A percentile compares a stretch with the other conserved stretches of the same genome.
These are phyloP conservation scores for Boletus insuetus DNA, from an alignment of 768 basidiomycete species.

Conservation along the genomic window DNA sequence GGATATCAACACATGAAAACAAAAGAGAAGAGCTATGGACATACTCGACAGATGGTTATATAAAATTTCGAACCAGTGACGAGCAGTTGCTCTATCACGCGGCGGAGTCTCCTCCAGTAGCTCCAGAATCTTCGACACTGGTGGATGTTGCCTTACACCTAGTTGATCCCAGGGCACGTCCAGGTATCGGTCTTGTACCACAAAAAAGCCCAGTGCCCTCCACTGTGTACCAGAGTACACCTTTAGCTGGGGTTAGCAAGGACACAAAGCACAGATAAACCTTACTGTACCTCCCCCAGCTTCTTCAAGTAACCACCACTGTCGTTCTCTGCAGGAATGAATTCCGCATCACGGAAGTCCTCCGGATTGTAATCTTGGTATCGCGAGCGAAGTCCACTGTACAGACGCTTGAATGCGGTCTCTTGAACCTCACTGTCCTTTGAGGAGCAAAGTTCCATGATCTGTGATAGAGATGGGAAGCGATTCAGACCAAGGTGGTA, in stretches of 20 bases:
- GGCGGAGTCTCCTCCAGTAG: conserved; percentile 57
- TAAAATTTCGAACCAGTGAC: conserved; percentile 60
- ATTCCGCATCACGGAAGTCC: conserved; percentile 55
- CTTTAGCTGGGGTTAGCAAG: conserved; percentile 31
- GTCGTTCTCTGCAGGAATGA: conserved; percentile 67
- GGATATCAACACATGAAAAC: not conserved
- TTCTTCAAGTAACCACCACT: conserved; percentile 50
- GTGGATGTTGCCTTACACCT: conserved; percentile 63
- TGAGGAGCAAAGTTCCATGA: conserved; percentile 67
- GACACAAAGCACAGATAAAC: not conserved
- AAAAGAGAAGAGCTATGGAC: conserved; percentile 10
- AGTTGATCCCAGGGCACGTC: conserved; percentile 54
- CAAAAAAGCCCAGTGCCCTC: conserved; percentile 65
- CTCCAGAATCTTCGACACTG: conserved; percentile 50
- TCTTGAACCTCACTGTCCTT: conserved; percentile 44
- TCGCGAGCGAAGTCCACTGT: conserved; percentile 59
- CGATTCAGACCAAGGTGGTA: conserved; percentile 63
- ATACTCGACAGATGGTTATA: conserved; percentile 54
- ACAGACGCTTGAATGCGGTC: conserved; percentile 70
- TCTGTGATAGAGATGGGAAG: conserved; percentile 57
- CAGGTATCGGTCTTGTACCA: conserved; percentile 50
- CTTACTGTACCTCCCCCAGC: conserved; percentile 53
- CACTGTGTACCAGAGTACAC: conserved; percentile 66
- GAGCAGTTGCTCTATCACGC: conserved; percentile 46
- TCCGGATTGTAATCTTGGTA: conserved; percentile 55